Evolutionary conservation across 495 filamentous ascomycete genomes (phyloP), one percentile per base, ranked within the genome.

Genomic region (Recurvomyces mirabilis): DNA sequence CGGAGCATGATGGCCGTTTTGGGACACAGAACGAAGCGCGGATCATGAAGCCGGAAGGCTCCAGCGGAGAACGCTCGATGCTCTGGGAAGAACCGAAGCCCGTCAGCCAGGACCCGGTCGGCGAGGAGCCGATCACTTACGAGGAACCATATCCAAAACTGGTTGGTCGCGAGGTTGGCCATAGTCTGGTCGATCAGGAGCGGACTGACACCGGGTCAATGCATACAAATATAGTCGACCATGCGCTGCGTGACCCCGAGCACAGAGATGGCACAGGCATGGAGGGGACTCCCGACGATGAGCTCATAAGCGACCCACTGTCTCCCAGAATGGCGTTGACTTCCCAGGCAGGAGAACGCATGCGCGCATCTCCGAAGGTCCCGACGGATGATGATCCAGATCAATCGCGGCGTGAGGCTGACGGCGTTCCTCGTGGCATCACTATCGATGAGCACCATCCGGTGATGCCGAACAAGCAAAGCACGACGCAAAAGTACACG

Each of bases 171-270:
- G 30, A 32, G 30, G 30, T 32, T 32, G 30, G 30, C 30, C 30
- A 32, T 32, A 32, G 30, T 32, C 30, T 32, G 30, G 30, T 32
- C 30, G 30, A 32, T 32, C 30, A 32, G 30, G 30, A 32, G 30
- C 30, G 30, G 30, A 32, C 30, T 15, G 30, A 13, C 30, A 32
- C 30, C 30, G 30, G 30, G 30, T 32, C 30, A 32, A 32, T 32
- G 30, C 30, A 32, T 32, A 32, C 30, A 32, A 32, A 32, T 13
- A 4, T 32, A 32, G 30, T 32, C 30, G 30, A 32, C 12, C 30
- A 32, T 32, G 30, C 30, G 30, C 30, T 32, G 30, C 30, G 30
- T 32, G 30, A 32, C 30, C 30, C 30, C 30, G 30, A 32, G 30
- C 30, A 32, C 13, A 32, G 30, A 32, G 30, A 32, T 32, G 30